phyloP scores from a whole-genome alignment of 2,329 filamentous ascomycete species.

The Pezizomycotina sp. region DNA sequence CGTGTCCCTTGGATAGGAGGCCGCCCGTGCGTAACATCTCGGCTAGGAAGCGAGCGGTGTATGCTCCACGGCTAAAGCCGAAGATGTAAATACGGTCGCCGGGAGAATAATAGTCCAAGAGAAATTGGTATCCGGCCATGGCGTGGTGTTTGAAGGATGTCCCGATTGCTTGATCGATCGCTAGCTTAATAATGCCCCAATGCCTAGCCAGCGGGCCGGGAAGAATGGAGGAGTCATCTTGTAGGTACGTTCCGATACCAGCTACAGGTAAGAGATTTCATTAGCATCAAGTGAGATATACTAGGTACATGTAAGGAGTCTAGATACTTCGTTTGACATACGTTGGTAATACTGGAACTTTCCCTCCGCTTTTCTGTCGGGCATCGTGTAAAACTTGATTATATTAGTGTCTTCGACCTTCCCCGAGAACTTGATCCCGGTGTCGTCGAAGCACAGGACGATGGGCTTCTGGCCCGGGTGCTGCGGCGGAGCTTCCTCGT shows the following conservation, averaged over 20 bases:
- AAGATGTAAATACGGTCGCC: slow-evolving; percentile 40
- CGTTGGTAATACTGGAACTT: slow-evolving; percentile 38
- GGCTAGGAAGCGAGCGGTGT: slow-evolving; percentile 38
- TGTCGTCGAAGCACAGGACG: slow-evolving; percentile 37
- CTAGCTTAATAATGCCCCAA: slow-evolving; percentile 29
- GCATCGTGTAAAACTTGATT: slow-evolving; percentile 34
- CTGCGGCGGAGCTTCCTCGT: no score
- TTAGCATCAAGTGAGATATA: no score
- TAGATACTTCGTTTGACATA: no score
- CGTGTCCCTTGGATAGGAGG: slow-evolving; percentile 37
- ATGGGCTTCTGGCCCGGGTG: slow-evolving; percentile 33
- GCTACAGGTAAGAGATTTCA: no score
- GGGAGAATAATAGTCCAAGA: slow-evolving; percentile 38
- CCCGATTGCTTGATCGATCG: slow-evolving; percentile 33
- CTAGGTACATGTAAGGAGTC: no score
- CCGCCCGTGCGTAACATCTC: slow-evolving; percentile 37
- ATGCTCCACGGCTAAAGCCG: slow-evolving; percentile 39
- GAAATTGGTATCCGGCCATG: slow-evolving; percentile 37
- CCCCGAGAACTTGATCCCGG: no score
- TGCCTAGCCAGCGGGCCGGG: slow-evolving; percentile 30
- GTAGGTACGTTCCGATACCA: slow-evolving; percentile 37
- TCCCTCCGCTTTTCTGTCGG: slow-evolving; percentile 33
- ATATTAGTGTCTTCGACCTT: slow-evolving; percentile 44
- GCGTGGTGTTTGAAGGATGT: slow-evolving; percentile 38
- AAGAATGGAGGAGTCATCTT: slow-evolving; percentile 32